A percentile compares a stretch with the other conserved stretches of the same genome.
Evolutionary conservation across 257 asterid species (phyloP).

Genomic region (Anisodus tanguticus): DNA sequence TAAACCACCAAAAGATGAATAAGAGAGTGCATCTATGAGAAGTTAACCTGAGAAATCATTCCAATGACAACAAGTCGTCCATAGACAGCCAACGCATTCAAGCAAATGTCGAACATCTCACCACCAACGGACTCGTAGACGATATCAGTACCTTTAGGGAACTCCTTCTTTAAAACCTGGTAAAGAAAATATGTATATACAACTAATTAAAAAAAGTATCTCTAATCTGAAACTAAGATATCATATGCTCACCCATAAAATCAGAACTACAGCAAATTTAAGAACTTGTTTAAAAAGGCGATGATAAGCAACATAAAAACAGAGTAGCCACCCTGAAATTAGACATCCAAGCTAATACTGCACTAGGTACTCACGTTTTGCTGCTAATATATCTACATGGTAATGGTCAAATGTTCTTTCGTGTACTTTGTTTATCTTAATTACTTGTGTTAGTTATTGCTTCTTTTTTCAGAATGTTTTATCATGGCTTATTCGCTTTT

Average conservation of each 20-base stretch:
- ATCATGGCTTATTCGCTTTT: too few relatives aligned
- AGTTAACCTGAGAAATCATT: slow-evolving; percentile 88
- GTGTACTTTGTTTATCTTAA: too few relatives aligned
- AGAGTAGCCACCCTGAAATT: background rate
- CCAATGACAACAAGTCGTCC: slow-evolving; percentile 95
- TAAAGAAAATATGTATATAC: slow-evolving; percentile 13
- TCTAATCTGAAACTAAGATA: background rate
- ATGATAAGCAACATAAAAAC: background rate
- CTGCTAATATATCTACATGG: background rate
- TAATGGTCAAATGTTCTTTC: background rate
- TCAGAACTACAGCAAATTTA: slow-evolving; percentile 9
- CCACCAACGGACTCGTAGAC: slow-evolving; percentile 97
- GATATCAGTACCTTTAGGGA: slow-evolving; percentile 88
- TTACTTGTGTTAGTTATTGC: too few relatives aligned
- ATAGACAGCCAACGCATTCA: slow-evolving; percentile 81
- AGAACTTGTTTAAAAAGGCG: background rate
- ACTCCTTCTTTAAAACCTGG: slow-evolving; percentile 83
- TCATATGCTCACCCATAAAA: slow-evolving; percentile 12
- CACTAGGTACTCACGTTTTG: background rate
- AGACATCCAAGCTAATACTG: slow-evolving; percentile 9
- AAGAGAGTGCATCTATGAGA: slow-evolving; percentile 14
- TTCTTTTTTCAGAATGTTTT: too few relatives aligned
- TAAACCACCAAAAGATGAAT: slow-evolving; percentile 17
- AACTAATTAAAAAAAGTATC: slow-evolving; percentile 21
- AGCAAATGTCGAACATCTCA: slow-evolving; percentile 81